These are phyloP conservation scores for Psilocybe azurescens DNA, from an alignment of 768 basidiomycete genomes.

Conservation along the genomic window DNA sequence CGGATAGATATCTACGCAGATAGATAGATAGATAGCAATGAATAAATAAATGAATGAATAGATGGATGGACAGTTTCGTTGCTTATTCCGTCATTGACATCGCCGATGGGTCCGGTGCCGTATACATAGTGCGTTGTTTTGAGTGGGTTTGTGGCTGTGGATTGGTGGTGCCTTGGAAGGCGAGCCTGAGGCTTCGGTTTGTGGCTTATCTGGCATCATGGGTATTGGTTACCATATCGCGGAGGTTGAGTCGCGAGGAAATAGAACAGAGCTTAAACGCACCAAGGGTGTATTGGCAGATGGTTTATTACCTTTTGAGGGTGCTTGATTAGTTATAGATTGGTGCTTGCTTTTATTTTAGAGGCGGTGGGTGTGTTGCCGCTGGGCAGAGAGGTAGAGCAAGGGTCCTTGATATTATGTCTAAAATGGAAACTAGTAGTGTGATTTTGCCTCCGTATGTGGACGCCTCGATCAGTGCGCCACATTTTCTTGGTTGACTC, in stretches of 20 bases:
- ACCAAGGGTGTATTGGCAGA: no score
- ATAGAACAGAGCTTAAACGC: no score
- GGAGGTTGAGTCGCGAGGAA: background rate
- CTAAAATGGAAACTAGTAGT: background rate
- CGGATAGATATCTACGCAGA: no score
- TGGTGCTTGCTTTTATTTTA: no score
- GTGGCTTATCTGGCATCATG: background rate
- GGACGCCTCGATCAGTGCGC: background rate
- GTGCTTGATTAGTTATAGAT: no score
- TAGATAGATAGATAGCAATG: no score
- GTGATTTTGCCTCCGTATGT: background rate
- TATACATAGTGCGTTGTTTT: no score
- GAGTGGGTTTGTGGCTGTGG: background rate
- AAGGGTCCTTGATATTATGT: background rate
- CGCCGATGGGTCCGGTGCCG: background rate
- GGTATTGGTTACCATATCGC: background rate
- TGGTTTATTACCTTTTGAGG: no score
- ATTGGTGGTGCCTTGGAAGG: background rate
- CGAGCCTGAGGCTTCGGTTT: background rate
- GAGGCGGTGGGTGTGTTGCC: background rate
- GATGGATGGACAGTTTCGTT: no score
- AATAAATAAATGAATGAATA: no score
- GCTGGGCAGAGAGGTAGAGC: background rate
- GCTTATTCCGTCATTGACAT: background rate
- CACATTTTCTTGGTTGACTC: background rate